A percentile compares a stretch with the other conserved stretches of the same genome.
Evolutionary conservation across 2,329 filamentous ascomycete genomes (phyloP).

Genomic region (Alternaria solani): DNA sequence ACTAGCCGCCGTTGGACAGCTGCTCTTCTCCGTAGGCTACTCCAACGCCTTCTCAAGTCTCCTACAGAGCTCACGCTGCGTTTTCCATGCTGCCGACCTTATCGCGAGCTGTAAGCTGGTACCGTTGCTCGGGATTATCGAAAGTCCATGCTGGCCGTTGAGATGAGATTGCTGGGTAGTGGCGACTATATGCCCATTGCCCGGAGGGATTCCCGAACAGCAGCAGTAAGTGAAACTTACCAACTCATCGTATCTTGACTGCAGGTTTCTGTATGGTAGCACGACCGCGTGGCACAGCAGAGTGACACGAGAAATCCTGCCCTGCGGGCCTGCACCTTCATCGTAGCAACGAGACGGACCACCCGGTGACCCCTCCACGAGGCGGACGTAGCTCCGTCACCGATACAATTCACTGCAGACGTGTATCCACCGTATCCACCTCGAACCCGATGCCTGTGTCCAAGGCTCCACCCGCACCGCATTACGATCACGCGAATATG

Average conservation of each 20-base stretch:
- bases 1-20: constrained; percentile 4
- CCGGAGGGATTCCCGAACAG: neutral
- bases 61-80: neutral
- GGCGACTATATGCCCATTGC: constrained; percentile 6
- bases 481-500: constrained; percentile 2
- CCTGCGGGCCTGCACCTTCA: constrained; percentile 2
- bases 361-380: constrained; percentile 4
- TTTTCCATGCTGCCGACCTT: neutral
- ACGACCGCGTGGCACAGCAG: neutral
- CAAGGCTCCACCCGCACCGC: constrained; percentile 10
- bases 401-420: constrained; percentile 10
- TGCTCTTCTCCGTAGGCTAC: neutral
- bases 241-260: neutral
- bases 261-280: neutral
- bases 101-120: neutral
- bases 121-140: neutral
- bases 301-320: neutral
- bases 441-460: constrained; percentile 6
- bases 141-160: neutral
- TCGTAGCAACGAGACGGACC: constrained; percentile 8
- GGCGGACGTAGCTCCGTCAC: constrained; percentile 9
- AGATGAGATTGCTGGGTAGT: constrained; percentile 2
- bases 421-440: constrained; percentile 12
- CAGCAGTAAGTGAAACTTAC: constrained; percentile 12
- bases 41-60: neutral